Base-by-base conservation (phyloP, 2,329 filamentous ascomycete species). In the Penicillium glabrum region DNA sequence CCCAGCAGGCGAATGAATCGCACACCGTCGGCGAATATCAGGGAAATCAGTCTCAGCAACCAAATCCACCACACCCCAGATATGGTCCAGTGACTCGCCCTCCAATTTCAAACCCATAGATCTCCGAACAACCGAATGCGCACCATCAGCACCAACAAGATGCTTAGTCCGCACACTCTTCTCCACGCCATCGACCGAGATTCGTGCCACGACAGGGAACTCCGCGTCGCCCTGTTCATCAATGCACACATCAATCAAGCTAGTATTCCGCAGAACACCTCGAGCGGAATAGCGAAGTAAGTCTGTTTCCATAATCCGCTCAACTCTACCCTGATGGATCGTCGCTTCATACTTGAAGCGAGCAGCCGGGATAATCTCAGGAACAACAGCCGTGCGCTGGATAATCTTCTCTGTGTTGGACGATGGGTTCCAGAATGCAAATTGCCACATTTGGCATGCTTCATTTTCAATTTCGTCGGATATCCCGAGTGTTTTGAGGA, bases 61-160 rank as follows among this genome's bases (percentile, higher is more conserved):
- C 33, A 88, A 83, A 66, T 91, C 89, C 78, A 91, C 89, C n/a
- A 91, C 89, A 46, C 88, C 88, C 88, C 89, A 91, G 26, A 91
- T 86, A 68, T 89, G 80, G 46, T 87, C 81, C 54, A 87, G 86
- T 16, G 87, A 87, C 66, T 90, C 88, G 58, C 87, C 90, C 33
- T 85, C 82, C 27, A 91, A 77, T 31, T 68, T 65, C 10, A 79
- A 60, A 1, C 71, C 72, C 68, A 79, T 72, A 64, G 85, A 80
- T 44, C 86, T 79, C 44, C 89, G 79, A 16, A 90, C 81, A 51
- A 83, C 84, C 0, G 88, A 90, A 59, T 84, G 82, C 3, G 88
- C 86, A 1, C 89, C 89, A 68, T 91, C 89, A 5, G 86, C 88
- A 29, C 88, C 83, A 59, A 91, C 87, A 5, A 91, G 76, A 60